Base-by-base conservation (phyloP, 495 filamentous ascomycete species). In the Lepidopterella palustris region DNA sequence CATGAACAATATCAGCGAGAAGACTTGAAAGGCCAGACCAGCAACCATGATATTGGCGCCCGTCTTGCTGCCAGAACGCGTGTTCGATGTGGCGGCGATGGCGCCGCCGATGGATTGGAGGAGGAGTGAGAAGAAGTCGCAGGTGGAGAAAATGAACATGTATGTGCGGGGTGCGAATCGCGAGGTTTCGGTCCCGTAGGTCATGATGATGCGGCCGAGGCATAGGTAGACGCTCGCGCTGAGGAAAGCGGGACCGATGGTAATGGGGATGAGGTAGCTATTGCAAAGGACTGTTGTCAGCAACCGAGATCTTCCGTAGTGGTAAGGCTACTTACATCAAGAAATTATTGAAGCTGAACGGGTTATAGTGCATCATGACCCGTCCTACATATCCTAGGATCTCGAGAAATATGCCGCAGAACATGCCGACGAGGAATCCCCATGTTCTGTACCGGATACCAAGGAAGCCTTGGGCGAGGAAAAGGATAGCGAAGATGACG, bases 31-130 rank as follows among this genome's bases (percentile, higher is more conserved):
- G 25, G 76, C 58, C 0, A 89, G 73, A 50, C 86, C 86, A 0
- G 80, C 83, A 53, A 88, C 77, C 82, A 88, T 86, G 71, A 85
- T 80, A 68, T 85, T 72, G 67, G 79, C 76, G n/a, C 86, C 86
- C 0, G 60, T 64, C 3, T 73, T 60, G 1, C 71, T 59, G 49
- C 70, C 55, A 21, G 69, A 57, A 59, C 77, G 71, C 2, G 77
- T 77, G 9, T 69, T 65, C 9, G 77, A 74, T 5, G 73, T 72
- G 24, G 78, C 74, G 5, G 82, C 80, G n/a, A 87, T 71, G 26
- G 71, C 84, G 29, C 85, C 85, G 29, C 85, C 86, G 10, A 72
- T 69, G 45, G 82, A 82, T 72, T 89, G 86, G 0, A 88, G 73
- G 28, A 85, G 56, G 2, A 88, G 78, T 0, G 84, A 82, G 60